Base-by-base conservation (phyloP, 1,284 basidiomycete genomes). In the Puccinia horiana region DNA sequence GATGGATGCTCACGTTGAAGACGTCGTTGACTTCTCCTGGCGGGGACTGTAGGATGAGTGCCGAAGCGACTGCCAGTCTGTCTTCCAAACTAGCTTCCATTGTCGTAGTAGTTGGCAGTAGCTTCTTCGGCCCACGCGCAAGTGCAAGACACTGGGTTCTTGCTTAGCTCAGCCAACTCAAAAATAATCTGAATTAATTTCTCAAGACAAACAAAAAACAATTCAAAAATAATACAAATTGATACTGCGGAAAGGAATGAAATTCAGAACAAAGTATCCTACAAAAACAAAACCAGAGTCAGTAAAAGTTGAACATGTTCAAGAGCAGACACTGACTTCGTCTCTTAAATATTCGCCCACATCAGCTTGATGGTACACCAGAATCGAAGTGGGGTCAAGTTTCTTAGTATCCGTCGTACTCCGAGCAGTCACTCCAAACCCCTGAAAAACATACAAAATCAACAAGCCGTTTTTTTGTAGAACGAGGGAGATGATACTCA, bases 321-420 rank as follows among this genome's bases (percentile, higher is more conserved):
- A 54, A 20, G 23, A 69, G 35, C 3, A 65, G 35, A 0, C 18
- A 82, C 86, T 72, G 29, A 93, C 95, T 90, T 98, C 95, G 86
- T 98, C 96, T 86, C 95, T 91, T 74, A 98, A 89, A 87, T 97
- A 98, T 89, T 98, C 95, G 82, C 95, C 95, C 32, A 97, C 93
- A 88, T 98, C 95, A 93, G 97, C 93, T 90, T 99, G 97, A 87
- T 99, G 97, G 88, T 99, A 99, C 6, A 98, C 96, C 82, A 99
- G 92, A 84, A 99, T 98, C 26, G 94, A 92, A 42, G 95, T 98
- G n/a, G 97, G 97, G 87, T 99, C 96, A 72, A 98, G 88, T 90
- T 99, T 99, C 84, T 96, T 89, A 58, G 97, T 98, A 88, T 99
- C 97, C 16, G 97, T 88, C 12, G 97, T 99, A 44, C 94, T 96